These are phyloP conservation scores for Xylaria multiplex DNA, from an alignment of 2,329 filamentous ascomycete species.

Conservation along the genomic window DNA sequence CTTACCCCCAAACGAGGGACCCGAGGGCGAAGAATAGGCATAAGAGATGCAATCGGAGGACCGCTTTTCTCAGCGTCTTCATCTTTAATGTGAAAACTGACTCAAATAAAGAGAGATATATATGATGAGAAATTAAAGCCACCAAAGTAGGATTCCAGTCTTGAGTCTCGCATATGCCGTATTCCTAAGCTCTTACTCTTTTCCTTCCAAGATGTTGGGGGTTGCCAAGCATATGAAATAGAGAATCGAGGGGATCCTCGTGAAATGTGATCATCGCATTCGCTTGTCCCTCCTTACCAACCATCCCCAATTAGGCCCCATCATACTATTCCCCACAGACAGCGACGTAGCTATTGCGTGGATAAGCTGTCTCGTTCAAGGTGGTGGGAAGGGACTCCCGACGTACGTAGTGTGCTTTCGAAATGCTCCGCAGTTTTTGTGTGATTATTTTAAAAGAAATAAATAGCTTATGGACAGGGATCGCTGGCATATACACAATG, in stretches of 20 bases:
- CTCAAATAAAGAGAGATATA: too few relatives aligned
- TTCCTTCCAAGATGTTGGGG: not conserved
- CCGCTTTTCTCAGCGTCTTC: conserved; percentile 49
- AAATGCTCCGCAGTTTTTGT: not conserved
- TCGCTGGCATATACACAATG: not conserved
- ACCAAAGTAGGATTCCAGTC: not conserved
- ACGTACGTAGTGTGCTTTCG: conserved; percentile 1
- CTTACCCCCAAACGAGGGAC: conserved; percentile 66
- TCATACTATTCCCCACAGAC: conserved; percentile 21
- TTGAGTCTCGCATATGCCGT: not conserved
- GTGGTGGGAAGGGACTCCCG: not conserved
- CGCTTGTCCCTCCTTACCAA: conserved; percentile 7
- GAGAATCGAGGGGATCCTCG: not conserved
- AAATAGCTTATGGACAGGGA: conserved; percentile 9
- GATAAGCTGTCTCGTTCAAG: conserved; percentile 1
- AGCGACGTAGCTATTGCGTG: not conserved
- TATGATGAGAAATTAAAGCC: not conserved
- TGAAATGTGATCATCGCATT: conserved; percentile 13
- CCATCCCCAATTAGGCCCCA: not conserved
- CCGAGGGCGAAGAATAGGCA: conserved; percentile 66
- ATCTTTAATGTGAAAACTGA: conserved; percentile 26
- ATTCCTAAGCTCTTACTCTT: not conserved
- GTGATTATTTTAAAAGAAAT: not conserved
- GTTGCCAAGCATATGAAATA: conserved; percentile 14
- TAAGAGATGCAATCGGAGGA: conserved; percentile 56